These are phyloP conservation scores for Kappamyces sp. DNA, from an alignment of 192 early-diverging fungal species.

Conservation along the genomic window DNA sequence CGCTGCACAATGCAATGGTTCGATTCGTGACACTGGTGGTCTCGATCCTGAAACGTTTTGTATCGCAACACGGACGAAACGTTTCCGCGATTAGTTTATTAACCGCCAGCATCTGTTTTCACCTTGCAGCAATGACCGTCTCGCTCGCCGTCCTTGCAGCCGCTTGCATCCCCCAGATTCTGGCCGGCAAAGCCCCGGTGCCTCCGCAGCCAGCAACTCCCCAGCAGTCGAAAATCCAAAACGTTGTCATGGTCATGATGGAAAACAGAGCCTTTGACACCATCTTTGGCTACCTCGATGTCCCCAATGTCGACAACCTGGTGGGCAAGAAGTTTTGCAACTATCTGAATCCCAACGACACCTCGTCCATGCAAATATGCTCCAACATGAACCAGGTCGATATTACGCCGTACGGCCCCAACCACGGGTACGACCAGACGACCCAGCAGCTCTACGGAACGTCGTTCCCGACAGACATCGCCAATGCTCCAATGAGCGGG, in stretches of 20 bases:
- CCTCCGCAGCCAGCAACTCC: too few species aligned
- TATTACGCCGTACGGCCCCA: background rate
- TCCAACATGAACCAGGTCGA: background rate
- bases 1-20: too few species aligned
- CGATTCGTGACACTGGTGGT: too few species aligned
- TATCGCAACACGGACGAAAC: too few species aligned
- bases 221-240: background rate
- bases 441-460: conserved; percentile 1
- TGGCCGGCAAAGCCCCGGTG: too few species aligned
- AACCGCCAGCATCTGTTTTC: too few species aligned
- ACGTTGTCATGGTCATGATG: conserved; percentile 15
- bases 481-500: conserved; percentile 9
- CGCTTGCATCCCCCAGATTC: too few species aligned
- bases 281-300: conserved; percentile 14
- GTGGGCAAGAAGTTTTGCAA: conserved; percentile 16
- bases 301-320: conserved; percentile 6
- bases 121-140: too few species aligned
- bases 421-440: conserved; percentile 3
- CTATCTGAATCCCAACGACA: background rate
- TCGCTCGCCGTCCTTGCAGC: too few species aligned
- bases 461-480: background rate
- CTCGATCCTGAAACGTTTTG: too few species aligned
- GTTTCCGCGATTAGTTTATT: too few species aligned
- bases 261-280: conserved; percentile 25
- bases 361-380: background rate